Percentiles rank a stretch among this genome's conserved stretches.
Conservation (phyloP, 176 grass and related monocot species). For the barley (Hordeum vulgare) region DNA sequence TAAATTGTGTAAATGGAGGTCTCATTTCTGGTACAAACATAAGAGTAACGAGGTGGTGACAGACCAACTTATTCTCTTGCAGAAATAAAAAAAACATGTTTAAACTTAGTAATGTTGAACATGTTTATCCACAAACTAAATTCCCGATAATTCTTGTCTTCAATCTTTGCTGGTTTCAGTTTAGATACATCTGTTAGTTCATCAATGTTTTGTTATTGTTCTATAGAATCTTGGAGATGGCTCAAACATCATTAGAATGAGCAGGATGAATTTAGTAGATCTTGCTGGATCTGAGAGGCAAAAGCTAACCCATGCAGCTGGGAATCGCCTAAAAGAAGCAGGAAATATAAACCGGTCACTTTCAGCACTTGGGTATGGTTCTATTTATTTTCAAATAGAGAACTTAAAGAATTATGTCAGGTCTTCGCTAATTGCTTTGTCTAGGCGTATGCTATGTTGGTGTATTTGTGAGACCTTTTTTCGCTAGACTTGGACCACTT, state of each 20-base stretch:
- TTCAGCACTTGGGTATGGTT: slow-evolving; percentile 86
- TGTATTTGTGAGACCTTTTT: not conserved
- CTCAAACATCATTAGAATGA: slow-evolving; percentile 60
- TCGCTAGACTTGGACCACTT: not conserved
- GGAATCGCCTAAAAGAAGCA: slow-evolving; percentile 88
- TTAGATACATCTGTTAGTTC: not conserved
- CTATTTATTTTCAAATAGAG: not conserved
- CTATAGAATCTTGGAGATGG: slow-evolving; percentile 68
- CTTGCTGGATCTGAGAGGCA: slow-evolving; percentile 96
- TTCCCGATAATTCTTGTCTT: not conserved
- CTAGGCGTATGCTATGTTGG: not conserved
- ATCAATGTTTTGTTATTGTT: slow-evolving; percentile 17
- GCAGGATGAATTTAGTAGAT: slow-evolving; percentile 96
- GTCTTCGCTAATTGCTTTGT: not conserved
- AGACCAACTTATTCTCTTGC: not conserved
- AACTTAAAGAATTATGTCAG: not conserved
- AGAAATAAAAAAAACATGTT: not conserved
- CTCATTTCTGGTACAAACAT: not conserved
- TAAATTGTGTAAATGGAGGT: not conserved
- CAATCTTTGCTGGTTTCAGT: not conserved
- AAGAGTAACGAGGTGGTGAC: not conserved
- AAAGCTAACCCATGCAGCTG: slow-evolving; percentile 73
- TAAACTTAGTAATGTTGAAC: no score
- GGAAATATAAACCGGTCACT: slow-evolving; percentile 98
- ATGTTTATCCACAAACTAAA: not conserved